Conservation (phyloP, 805 yeast genomes). For the Pichia nanzhaoensis region DNA sequence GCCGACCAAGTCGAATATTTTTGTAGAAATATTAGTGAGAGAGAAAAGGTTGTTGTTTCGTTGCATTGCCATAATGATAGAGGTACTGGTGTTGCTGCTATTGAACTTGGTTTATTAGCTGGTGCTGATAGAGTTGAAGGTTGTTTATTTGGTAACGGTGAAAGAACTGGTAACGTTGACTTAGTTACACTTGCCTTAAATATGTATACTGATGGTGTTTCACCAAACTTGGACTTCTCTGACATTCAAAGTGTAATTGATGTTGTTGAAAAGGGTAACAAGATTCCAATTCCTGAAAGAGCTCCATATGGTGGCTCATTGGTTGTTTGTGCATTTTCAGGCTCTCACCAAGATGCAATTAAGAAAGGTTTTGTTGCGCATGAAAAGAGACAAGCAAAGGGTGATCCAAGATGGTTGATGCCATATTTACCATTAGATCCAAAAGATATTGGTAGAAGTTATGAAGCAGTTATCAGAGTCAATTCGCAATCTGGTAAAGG, state of each 20-base stretch:
- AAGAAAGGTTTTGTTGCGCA: slow-evolving; percentile 38
- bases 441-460: slow-evolving; percentile 70
- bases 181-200: slow-evolving; percentile 68
- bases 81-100: slow-evolving; percentile 81
- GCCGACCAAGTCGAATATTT: slow-evolving; percentile 80
- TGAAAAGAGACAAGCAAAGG: slow-evolving; percentile 42
- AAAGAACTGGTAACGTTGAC: slow-evolving; percentile 80
- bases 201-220: slow-evolving; percentile 71
- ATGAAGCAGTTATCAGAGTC: slow-evolving; percentile 78
- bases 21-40: slow-evolving; percentile 56
- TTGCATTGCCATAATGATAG: slow-evolving; percentile 75
- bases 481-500: slow-evolving; percentile 87
- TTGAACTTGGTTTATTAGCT: slow-evolving; percentile 71
- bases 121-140: slow-evolving; percentile 86
- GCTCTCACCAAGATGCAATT: slow-evolving; percentile 38
- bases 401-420: slow-evolving; percentile 53
- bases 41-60: slow-evolving; percentile 65
- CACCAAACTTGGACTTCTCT: slow-evolving; percentile 66
- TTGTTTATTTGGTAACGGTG: slow-evolving; percentile 78
- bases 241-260: slow-evolving; percentile 61
- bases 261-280: slow-evolving; percentile 69
- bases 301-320: slow-evolving; percentile 79
- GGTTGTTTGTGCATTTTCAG: slow-evolving; percentile 74
- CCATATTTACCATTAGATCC: slow-evolving; percentile 81
- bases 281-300: slow-evolving; percentile 65